These are phyloP conservation scores for Astrothelium macrocarpum DNA, from an alignment of 495 filamentous ascomycete genomes.

Conservation along the genomic window DNA sequence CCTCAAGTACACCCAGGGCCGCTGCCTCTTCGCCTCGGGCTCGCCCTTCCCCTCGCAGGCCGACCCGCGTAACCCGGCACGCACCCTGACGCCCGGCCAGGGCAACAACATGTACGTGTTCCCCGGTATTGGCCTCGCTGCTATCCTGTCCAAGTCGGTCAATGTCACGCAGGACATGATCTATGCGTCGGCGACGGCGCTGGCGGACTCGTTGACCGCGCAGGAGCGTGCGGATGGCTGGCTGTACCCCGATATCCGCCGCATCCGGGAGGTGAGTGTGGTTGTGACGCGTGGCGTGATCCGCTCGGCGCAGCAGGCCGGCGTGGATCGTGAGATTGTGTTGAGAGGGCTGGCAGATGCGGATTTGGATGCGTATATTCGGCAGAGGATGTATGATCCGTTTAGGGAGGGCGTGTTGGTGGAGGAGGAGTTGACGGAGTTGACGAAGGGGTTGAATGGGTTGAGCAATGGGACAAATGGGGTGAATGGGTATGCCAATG, in stretches of 20 bases:
- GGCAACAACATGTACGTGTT: constrained; percentile 89
- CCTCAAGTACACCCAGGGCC: constrained; percentile 77
- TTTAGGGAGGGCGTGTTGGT: constrained; percentile 31
- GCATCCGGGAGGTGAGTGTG: constrained; percentile 83
- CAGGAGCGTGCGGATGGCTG: constrained; percentile 72
- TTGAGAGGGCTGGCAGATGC: constrained; percentile 64
- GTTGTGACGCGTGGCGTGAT: constrained; percentile 86
- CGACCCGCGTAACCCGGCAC: constrained; percentile 38
- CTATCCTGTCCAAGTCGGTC: constrained; percentile 82
- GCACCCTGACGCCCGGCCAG: constrained; percentile 75
- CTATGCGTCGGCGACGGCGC: constrained; percentile 78
- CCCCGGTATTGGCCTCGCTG: constrained; percentile 90
- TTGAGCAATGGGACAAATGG: neutral
- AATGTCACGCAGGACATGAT: constrained; percentile 92
- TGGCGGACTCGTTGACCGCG: constrained; percentile 66
- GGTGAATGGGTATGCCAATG: neutral
- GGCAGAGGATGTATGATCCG: constrained; percentile 73
- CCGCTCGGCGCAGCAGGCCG: constrained; percentile 72
- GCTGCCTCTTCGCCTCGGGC: constrained; percentile 85
- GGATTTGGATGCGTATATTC: constrained; percentile 70
- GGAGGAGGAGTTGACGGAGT: constrained; percentile 23
- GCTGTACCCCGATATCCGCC: constrained; percentile 87
- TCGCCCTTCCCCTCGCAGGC: constrained; percentile 74
- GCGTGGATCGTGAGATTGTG: constrained; percentile 68
- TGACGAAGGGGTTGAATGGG: constrained; percentile 7